Conservation (phyloP, 2,329 filamentous ascomycete genomes). For the Colletotrichum sp. region DNA sequence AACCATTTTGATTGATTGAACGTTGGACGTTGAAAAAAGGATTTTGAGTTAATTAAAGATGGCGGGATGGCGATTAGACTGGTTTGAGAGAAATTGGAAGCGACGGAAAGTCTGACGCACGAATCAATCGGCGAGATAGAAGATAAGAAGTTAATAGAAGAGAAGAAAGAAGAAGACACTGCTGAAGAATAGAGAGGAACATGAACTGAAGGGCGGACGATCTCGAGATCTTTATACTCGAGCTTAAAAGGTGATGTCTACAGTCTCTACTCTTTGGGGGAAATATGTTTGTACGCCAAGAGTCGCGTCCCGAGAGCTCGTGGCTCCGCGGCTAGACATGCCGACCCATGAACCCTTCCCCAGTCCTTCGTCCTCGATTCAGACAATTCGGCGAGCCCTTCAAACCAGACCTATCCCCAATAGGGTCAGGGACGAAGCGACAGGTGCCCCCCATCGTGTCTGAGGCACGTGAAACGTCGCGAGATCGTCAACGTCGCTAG, state of each 20-base stretch:
- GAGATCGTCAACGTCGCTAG: neutral
- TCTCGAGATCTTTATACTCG: neutral
- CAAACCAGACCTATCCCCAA: neutral
- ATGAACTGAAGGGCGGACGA: neutral
- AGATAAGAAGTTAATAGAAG: neutral
- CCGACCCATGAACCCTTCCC: neutral
- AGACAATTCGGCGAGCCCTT: neutral
- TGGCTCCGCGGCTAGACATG: neutral
- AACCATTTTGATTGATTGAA: conserved; percentile 16
- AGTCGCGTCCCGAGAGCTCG: neutral
- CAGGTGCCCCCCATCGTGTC: neutral
- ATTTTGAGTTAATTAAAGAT: neutral
- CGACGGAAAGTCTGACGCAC: neutral
- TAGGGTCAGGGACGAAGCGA: neutral
- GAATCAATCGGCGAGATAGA: conserved; percentile 16
- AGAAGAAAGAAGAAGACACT: neutral
- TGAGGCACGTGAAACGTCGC: conserved; percentile 13
- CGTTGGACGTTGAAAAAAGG: neutral
- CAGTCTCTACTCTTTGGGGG: neutral
- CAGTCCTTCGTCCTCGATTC: neutral
- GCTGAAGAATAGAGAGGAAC: neutral
- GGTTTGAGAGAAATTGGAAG: neutral
- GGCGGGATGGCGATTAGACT: neutral
- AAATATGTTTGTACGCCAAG: neutral
- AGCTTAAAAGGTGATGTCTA: neutral